Conservation (phyloP, 2,329 filamentous ascomycete genomes). For the Pestalotiopsis fici region DNA sequence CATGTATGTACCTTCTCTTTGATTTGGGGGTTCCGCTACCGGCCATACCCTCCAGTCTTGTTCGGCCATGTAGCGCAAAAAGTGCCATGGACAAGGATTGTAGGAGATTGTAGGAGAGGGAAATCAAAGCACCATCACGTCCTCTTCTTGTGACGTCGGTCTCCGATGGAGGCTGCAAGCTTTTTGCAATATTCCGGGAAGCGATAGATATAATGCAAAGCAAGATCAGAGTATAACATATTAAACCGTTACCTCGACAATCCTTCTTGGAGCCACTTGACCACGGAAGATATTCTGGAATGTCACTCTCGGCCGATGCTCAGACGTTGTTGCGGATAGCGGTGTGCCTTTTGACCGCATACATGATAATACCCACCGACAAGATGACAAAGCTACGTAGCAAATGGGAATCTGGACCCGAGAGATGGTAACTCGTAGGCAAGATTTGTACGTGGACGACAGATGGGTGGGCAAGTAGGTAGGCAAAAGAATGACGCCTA, state of each 20-base stretch:
- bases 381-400: not conserved
- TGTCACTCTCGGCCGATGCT: not conserved
- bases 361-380: no score
- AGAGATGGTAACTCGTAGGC: not conserved
- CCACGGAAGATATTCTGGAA: not conserved
- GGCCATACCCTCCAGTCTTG: not conserved
- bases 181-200: not conserved
- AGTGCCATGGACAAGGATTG: not conserved
- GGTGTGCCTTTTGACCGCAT: not conserved
- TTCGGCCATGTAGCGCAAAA: not conserved
- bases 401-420: not conserved
- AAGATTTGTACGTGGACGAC: not conserved
- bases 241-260: not conserved
- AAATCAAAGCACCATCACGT: not conserved
- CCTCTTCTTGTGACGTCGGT: not conserved
- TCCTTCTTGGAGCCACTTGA: not conserved
- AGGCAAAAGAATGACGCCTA: not conserved
- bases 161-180: not conserved
- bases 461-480: not conserved
- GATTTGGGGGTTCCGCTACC: not conserved
- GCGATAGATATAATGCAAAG: not conserved
- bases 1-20: not conserved
- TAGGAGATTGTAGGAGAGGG: not conserved
- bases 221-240: not conserved
- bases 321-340: not conserved